phyloP scores from a whole-genome alignment of 73 alveolate genomes.

The Paramecium sonneborni region DNA sequence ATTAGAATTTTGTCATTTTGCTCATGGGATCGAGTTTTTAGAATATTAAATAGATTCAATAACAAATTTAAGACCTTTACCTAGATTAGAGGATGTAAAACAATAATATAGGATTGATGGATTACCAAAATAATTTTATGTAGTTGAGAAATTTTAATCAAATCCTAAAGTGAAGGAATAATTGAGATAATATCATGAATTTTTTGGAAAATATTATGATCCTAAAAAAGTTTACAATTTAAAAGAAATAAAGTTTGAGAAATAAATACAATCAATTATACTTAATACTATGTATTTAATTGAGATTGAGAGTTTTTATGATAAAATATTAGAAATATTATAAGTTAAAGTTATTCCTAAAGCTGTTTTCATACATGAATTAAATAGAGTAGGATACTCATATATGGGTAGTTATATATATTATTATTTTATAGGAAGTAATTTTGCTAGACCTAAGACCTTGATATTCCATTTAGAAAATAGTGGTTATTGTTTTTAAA shows the following conservation, averaged over 20 bases:
- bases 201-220: constrained; percentile 10
- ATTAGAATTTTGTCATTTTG: constrained; percentile 12
- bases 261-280: neutral
- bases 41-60: neutral
- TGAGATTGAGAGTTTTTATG: neutral
- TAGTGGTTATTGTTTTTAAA: neutral
- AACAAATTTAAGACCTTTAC: neutral
- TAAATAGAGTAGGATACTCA: constrained; percentile 28
- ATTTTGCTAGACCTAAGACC: neutral
- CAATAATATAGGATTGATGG: neutral
- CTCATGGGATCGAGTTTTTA: constrained; percentile 20
- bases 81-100: neutral
- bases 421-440: neutral
- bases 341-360: neutral
- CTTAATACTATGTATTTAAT: neutral
- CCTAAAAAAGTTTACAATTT: neutral
- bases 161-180: neutral
- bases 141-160: neutral
- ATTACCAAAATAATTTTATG: neutral
- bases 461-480: constrained; percentile 19
- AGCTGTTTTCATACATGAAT: neutral
- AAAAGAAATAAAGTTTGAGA: neutral
- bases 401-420: neutral
- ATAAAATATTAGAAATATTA: neutral
- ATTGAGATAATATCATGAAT: neutral